phyloP scores from a whole-genome alignment of 108 stramenopile genomes.

The Nitzschia palea region DNA sequence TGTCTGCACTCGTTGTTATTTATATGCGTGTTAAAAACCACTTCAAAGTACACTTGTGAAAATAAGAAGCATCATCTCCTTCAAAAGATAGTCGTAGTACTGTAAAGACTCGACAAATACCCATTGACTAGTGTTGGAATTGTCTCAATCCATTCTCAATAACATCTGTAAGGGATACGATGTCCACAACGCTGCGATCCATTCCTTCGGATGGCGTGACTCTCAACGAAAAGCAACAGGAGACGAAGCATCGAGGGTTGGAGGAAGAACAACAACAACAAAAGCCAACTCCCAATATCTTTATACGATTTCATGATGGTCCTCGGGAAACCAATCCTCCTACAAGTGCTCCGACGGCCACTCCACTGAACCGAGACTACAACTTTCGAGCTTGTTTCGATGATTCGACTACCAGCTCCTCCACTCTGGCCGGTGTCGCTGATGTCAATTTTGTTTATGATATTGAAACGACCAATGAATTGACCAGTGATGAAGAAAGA shows the following conservation, averaged over 20 bases:
- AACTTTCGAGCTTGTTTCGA: slow-evolving; percentile 8
- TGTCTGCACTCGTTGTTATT: no score
- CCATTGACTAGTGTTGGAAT: no score
- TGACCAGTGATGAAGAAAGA: not conserved
- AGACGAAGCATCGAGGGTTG: not conserved
- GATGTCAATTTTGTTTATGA: slow-evolving; percentile 14
- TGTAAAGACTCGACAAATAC: no score
- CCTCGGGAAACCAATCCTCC: not conserved
- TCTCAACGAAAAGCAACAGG: not conserved
- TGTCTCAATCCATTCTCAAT: no score
- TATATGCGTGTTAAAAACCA: no score
- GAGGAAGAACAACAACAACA: not conserved
- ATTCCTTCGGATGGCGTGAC: no score
- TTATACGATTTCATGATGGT: not conserved
- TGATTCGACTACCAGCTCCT: no score
- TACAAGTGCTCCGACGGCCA: not conserved
- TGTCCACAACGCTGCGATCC: no score
- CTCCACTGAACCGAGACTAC: not conserved
- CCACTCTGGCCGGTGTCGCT: not conserved
- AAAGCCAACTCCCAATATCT: slow-evolving; percentile 1
- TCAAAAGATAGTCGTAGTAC: no score
- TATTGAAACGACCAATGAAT: not conserved
- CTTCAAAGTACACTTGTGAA: no score
- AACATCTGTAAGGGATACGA: no score
- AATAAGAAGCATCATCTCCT: no score